Evolutionary conservation across 495 filamentous ascomycete genomes (phyloP).

Genomic region (Emericellopsis terricola): DNA sequence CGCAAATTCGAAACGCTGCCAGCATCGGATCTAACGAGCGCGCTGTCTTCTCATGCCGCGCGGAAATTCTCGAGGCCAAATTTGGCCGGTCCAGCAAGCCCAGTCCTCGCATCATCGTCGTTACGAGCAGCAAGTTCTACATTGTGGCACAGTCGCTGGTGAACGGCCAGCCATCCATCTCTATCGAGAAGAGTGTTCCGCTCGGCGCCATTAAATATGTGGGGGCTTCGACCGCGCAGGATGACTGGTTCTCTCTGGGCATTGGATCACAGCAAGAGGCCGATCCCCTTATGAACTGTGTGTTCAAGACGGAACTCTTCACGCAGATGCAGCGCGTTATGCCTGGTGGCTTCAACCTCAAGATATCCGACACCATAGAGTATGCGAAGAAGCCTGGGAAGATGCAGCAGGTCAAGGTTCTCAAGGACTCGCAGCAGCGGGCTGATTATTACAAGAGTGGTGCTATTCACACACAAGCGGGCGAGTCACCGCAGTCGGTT

Average conservation of each 20-base stretch:
- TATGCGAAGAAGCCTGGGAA: constrained; percentile 99
- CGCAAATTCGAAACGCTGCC: constrained; percentile 57
- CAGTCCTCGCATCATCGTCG: constrained; percentile 63
- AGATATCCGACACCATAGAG: constrained; percentile 69
- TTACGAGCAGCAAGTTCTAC: constrained; percentile 75
- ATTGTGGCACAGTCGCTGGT: constrained; percentile 70
- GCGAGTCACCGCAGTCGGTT: constrained; percentile 67
- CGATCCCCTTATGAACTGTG: constrained; percentile 78
- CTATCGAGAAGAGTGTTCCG: constrained; percentile 62
- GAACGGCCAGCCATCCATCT: constrained; percentile 64
- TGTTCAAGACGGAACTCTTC: constrained; percentile 95
- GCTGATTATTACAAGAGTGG: constrained; percentile 88
- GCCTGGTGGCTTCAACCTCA: constrained; percentile 63
- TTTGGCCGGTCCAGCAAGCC: constrained; percentile 92
- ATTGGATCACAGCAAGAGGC: constrained; percentile 77
- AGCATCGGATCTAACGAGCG: constrained; percentile 46
- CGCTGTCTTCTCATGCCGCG: constrained; percentile 75
- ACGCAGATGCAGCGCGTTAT: constrained; percentile 65
- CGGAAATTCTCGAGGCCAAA: constrained; percentile 76
- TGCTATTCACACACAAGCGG: constrained; percentile 68
- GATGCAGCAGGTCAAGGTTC: constrained; percentile 62
- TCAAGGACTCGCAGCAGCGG: constrained; percentile 64
- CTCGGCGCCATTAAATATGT: constrained; percentile 77
- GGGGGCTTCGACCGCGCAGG: constrained; percentile 57
- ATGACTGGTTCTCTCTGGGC: constrained; percentile 93